Evolutionary conservation across 2,329 filamentous ascomycete species (phyloP), one percentile per base, ranked within the genome.

Genomic region (Ascosphaera apis): DNA sequence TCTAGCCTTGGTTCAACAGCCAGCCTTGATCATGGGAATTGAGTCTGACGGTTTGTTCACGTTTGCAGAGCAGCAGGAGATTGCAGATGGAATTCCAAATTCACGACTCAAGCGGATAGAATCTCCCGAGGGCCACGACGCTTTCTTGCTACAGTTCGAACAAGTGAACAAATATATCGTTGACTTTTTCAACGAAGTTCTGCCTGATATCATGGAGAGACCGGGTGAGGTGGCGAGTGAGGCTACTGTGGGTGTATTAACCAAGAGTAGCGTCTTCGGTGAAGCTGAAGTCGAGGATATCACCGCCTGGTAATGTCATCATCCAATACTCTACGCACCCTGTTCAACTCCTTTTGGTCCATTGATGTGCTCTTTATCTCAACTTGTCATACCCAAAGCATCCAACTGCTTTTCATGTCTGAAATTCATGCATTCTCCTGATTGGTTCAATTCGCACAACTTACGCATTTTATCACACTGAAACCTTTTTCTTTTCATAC

Each of bases 221-320:
- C 61, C 69, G 15, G 67, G 63, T 2, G 56, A 62, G 42, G 43
- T 58, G 42, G 43, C 61, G 51, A 41, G 53, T 50, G 40, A 47
- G 47, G 60, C 63, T 40, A 58, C 57, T 27, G 58, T 66, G 41
- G 72, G 72, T 12, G 59, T 69, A 46, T 55, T 84, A 42, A 81
- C 70, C 13, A 92, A 91, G 62, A 83, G 69, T 38, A 92, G 83
- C 56, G 88, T 80, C 0, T 92, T 93, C 61, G 84, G 86, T 12
- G 84, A 95, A 58, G 84, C 82, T 1, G 88, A 95, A 57, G 82
- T 93, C 15, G 86, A 86, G 41, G 88, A 95, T 51, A 92, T 93
- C 46, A 92, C 83, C 23, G 83, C 82, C 15, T 93, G 84, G 84
- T 93, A 68, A 56, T 39, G 21, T 13, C 21, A 8, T 15, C 3